These are phyloP conservation scores for Metarhizium robertsii DNA, from an alignment of 2,329 filamentous ascomycete species.

Conservation along the genomic window DNA sequence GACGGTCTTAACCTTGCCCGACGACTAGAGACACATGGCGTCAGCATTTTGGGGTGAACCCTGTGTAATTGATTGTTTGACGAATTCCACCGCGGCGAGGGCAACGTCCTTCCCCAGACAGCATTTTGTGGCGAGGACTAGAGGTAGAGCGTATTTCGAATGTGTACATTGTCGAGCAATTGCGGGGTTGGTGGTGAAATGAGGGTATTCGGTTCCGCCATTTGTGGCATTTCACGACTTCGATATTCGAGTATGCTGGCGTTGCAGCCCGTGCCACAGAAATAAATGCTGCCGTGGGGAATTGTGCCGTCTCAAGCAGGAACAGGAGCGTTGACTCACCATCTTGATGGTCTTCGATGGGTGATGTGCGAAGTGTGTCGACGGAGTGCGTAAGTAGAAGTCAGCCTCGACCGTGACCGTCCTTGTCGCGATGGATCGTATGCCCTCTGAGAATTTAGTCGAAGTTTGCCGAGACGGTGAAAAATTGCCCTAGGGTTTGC, in stretches of 20 bases:
- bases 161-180: not conserved
- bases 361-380: slow-evolving; percentile 32
- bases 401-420: slow-evolving; percentile 26
- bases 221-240: not conserved
- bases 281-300: not conserved
- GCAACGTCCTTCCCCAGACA: not conserved
- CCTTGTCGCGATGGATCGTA: slow-evolving; percentile 24
- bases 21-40: slow-evolving; percentile 26
- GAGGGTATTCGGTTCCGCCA: not conserved
- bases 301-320: not conserved
- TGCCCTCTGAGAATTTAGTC: slow-evolving; percentile 21
- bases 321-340: slow-evolving; percentile 29
- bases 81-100: not conserved
- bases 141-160: not conserved
- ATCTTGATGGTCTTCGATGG: slow-evolving; percentile 35
- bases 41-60: not conserved
- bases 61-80: not conserved
- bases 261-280: not conserved
- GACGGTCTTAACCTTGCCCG: slow-evolving; percentile 79
- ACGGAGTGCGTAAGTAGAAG: slow-evolving; percentile 24
- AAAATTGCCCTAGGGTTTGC: slow-evolving; percentile 28
- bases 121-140: not conserved
- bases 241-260: not conserved
- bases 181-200: not conserved
- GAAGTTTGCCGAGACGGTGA: slow-evolving; percentile 26